Conservation (phyloP, 345 rosid genomes). For the Toxicodendron radicans region DNA sequence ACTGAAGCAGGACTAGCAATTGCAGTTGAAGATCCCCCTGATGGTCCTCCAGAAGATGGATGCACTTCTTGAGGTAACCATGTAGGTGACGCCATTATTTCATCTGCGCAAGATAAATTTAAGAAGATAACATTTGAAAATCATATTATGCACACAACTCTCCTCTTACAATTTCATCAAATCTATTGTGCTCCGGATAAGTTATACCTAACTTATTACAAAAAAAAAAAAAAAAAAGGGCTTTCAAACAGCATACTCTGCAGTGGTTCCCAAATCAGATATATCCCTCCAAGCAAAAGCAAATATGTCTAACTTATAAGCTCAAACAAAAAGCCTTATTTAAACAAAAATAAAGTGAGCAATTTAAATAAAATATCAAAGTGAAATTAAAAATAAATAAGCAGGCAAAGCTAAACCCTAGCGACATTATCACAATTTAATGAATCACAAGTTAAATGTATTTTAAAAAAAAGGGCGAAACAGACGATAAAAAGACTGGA, state of each 20-base stretch:
- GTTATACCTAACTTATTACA: not conserved
- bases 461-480: not conserved
- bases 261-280: not conserved
- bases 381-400: not conserved
- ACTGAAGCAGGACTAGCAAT: not conserved
- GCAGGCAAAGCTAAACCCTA: not conserved
- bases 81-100: slow-evolving; percentile 24
- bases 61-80: slow-evolving; percentile 30
- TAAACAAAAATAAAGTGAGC: not conserved
- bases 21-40: slow-evolving; percentile 14
- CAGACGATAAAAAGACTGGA: not conserved
- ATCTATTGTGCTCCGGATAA: not conserved
- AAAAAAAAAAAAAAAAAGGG: too few relatives aligned
- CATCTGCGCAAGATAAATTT: slow-evolving; percentile 11
- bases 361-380: not conserved
- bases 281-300: not conserved
- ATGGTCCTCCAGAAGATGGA: slow-evolving; percentile 17
- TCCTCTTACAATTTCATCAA: not conserved
- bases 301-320: not conserved
- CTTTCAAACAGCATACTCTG: not conserved
- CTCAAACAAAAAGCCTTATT: not conserved
- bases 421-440: not conserved
- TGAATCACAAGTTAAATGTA: too few relatives aligned
- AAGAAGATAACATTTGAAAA: not conserved
- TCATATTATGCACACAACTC: not conserved